Evolutionary conservation across 192 early-diverging fungal genomes (phyloP).

Genomic region (Backusella westeae): DNA sequence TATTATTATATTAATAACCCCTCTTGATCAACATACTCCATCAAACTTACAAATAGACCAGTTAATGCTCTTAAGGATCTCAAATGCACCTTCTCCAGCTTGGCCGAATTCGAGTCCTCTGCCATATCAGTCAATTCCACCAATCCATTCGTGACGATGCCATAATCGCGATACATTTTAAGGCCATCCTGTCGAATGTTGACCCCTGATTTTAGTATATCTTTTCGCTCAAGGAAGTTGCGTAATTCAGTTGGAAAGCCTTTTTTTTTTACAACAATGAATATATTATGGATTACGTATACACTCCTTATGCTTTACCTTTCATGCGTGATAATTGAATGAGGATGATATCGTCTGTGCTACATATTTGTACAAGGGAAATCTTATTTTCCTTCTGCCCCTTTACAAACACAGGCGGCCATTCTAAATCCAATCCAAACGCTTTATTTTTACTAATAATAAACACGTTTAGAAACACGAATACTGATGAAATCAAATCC

Average conservation of each 20-base stretch:
- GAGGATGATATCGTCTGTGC: constrained; percentile 12
- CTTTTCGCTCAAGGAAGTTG: constrained; percentile 9
- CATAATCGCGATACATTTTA: constrained; percentile 27
- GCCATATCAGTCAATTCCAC: constrained; percentile 23
- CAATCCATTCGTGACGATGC: constrained; percentile 26
- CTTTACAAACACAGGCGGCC: constrained; percentile 31
- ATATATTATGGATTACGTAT: neutral
- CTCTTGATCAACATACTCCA: too few relatives aligned
- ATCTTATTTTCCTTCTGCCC: constrained; percentile 26
- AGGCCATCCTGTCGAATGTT: constrained; percentile 26
- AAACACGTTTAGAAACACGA: neutral
- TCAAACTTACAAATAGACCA: constrained; percentile 27
- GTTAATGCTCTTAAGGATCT: constrained; percentile 20
- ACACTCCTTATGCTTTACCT: neutral
- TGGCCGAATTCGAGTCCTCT: neutral
- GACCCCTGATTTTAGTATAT: constrained; percentile 27
- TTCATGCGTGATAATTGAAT: constrained; percentile 23
- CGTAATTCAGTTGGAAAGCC: constrained; percentile 11
- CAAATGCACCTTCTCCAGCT: neutral
- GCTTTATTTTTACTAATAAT: neutral
- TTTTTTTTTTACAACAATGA: neutral
- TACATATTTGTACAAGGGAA: constrained; percentile 27
- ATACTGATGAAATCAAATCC: neutral
- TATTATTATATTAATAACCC: neutral
- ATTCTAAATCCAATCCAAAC: constrained; percentile 37